Base-by-base conservation (phyloP, 108 stramenopile genomes). In the Pseudonitzschia multistriata region DNA sequence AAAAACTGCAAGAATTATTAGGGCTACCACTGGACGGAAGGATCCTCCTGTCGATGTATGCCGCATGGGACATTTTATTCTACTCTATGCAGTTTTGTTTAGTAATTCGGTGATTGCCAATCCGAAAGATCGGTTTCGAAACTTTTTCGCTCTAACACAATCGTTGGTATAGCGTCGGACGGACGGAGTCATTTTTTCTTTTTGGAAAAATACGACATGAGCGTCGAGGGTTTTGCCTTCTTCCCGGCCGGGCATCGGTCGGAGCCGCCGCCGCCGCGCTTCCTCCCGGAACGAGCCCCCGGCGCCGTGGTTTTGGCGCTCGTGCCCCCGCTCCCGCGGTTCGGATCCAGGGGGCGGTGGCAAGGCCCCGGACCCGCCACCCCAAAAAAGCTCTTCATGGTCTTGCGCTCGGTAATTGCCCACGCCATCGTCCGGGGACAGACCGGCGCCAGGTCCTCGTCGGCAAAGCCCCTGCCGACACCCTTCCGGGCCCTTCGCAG, bases 321-420 rank as follows among this genome's bases (percentile, higher is more conserved):
- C 13, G 33, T 59, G 19, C 17, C 8, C 13, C 31, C 35, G 3
- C 19, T 59, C 33, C 34, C 0, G 31, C 33, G 33, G 36, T 17
- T 64, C n/a, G n/a, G n/a, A n/a, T n/a, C n/a, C n/a, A n/a, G n/a
- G n/a, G n/a, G n/a, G n/a, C n/a, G n/a, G n/a, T n/a, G n/a, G n/a
- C n/a, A n/a, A n/a, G n/a, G n/a, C n/a, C n/a, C n/a, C n/a, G n/a
- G n/a, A n/a, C 63, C 21, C 29, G 73, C 54, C 29, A 78, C 59
- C 24, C 55, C 33, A 45, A 86, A 86, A 68, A 84, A 86, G 24
- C 68, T 74, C 64, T 72, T 81, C 75, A 86, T 84, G 22, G 83
- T 86, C 55, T 86, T 86, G 27, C 69, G 63, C 60, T 81, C 77
- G n/a, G 73, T 67, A 5, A 74, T 81, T 13, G 77, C 78, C 74